Percentiles rank a stretch among this genome's conserved stretches.
Conservation (phyloP, 345 rosid species). For the Moricandia moricandioides region DNA sequence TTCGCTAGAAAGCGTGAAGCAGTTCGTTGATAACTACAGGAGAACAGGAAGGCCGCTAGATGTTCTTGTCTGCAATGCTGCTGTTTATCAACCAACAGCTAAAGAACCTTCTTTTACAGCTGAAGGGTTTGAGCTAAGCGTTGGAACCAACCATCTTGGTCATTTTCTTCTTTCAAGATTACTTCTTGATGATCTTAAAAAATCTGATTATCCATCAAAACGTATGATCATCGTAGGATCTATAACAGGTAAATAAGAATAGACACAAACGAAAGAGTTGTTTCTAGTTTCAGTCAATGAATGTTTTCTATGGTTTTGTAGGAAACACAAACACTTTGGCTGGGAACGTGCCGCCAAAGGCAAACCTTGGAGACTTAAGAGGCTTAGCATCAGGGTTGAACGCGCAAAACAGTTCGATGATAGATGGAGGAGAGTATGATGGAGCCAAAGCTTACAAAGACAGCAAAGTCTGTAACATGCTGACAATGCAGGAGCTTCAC, state of each 20-base stretch:
- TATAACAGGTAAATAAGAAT: slow-evolving; percentile 60
- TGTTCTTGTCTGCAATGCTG: slow-evolving; percentile 93
- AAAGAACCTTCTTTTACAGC: slow-evolving; percentile 90
- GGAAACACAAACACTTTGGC: slow-evolving; percentile 98
- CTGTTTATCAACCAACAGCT: slow-evolving; percentile 87
- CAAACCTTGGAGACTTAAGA: slow-evolving; percentile 89
- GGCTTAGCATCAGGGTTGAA: slow-evolving; percentile 82
- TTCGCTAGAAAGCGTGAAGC: slow-evolving; percentile 86
- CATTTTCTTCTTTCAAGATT: slow-evolving; percentile 85
- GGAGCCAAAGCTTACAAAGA: slow-evolving; percentile 99
- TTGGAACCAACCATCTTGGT: slow-evolving; percentile 96
- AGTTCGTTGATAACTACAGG: slow-evolving; percentile 67
- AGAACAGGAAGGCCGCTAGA: slow-evolving; percentile 69
- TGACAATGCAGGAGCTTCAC: slow-evolving; percentile 95
- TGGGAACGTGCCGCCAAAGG: slow-evolving; percentile 98
- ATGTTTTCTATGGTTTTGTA: slow-evolving; percentile 8
- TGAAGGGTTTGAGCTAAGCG: slow-evolving; percentile 93
- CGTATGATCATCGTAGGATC: slow-evolving; percentile 94
- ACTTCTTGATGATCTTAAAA: slow-evolving; percentile 69
- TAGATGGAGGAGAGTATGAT: slow-evolving; percentile 88
- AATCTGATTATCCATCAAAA: slow-evolving; percentile 84
- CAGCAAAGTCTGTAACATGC: slow-evolving; percentile 98
- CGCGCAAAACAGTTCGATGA: slow-evolving; percentile 83
- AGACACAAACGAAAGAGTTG: not conserved
- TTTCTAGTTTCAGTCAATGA: slow-evolving; percentile 1